Conservation (phyloP, 805 yeast genomes). For the Saturnispora silvae region DNA sequence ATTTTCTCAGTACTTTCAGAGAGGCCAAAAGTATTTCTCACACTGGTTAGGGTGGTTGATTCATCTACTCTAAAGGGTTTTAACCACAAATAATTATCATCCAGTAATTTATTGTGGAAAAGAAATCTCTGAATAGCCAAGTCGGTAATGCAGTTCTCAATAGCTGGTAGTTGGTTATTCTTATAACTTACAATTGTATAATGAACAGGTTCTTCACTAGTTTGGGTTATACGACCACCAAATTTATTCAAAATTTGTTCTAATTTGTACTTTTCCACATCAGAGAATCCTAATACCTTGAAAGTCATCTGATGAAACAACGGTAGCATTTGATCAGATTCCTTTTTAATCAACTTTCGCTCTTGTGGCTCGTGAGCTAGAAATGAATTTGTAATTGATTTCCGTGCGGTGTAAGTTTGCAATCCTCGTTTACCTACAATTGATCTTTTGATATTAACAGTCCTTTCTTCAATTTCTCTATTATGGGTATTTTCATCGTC, state of each 20-base stretch:
- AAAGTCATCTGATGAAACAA: slow-evolving; percentile 16
- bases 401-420: neutral
- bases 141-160: slow-evolving; percentile 18
- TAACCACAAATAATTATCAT: slow-evolving; percentile 17
- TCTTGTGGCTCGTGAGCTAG: neutral
- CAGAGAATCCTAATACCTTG: slow-evolving; percentile 14
- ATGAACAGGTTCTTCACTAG: slow-evolving; percentile 1
- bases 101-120: slow-evolving; percentile 14
- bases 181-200: slow-evolving; percentile 17
- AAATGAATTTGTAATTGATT: neutral
- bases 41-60: too few relatives aligned
- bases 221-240: slow-evolving; percentile 13
- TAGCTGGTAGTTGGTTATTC: neutral
- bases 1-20: too few relatives aligned
- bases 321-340: neutral
- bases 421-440: slow-evolving; percentile 4
- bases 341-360: neutral
- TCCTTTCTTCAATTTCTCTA: neutral
- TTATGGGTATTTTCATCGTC: slow-evolving; percentile 12
- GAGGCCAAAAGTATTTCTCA: too few relatives aligned
- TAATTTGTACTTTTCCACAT: slow-evolving; percentile 14
- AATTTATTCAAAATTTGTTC: slow-evolving; percentile 18
- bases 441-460: neutral
- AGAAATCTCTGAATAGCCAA: slow-evolving; percentile 23
- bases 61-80: slow-evolving; percentile 11